Evolutionary conservation across 768 basidiomycete genomes (phyloP), one percentile per base, ranked within the genome.

Genomic region (Amyloporia xantha): DNA sequence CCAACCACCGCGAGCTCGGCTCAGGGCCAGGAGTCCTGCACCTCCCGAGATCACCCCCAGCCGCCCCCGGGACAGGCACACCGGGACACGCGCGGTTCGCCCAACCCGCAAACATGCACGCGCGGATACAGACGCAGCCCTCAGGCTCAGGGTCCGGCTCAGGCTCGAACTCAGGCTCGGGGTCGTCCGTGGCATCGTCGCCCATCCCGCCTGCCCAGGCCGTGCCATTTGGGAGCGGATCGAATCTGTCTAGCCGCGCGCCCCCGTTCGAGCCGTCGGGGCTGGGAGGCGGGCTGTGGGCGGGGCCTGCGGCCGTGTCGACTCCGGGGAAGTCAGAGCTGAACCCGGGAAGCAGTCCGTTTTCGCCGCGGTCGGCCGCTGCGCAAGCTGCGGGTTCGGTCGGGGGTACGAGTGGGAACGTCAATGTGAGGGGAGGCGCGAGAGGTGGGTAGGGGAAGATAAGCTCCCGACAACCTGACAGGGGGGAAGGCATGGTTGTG

Each of bases 191-290:
- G 15, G 33, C 50, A 11, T 30, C 48, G 13, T 47, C 56, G 30
- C 49, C 54, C 42, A 41, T 51, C 44, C 30, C 54, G 51, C 24
- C 52, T 52, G 33, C 52, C 50, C 28, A 53, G 52, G 19, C 47
- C 36, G 5, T 51, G 35, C 48, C 35, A 20, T 6, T 55, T 6
- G 40, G 42, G 23, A 51, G 47, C 33, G 53, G 37, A 2, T 76
- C 75, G 6, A 73, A 64, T 11, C 59, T 80, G n/a, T 80, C 78
- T 9, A 72, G 74, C 50, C 74, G 71, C 33, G 79, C 78, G 2
- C 68, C 72, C 3, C 73, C 77, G 13, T 81, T 81, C 47, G 79
- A 81, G 55, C 79, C 78, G 1, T 67, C 62, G 36, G 41, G 47
- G 12, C 38, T 46, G 7, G 47, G 41, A 20, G 43, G 38, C 7